phyloP scores from a whole-genome alignment of 768 basidiomycete genomes.

The Lactarius tabidus region DNA sequence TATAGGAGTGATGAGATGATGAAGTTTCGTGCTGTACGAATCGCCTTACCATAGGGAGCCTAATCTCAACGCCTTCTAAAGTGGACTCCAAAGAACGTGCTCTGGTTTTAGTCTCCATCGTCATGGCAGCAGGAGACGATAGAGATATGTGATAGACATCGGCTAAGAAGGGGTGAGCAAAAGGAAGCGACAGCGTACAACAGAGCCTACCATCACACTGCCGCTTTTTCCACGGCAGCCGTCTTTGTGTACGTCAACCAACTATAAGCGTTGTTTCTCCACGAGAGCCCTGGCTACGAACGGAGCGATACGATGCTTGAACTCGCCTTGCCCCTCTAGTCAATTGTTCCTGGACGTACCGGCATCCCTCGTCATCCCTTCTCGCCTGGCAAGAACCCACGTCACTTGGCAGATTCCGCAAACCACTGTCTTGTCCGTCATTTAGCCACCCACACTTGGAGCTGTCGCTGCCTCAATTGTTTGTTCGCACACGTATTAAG shows the following conservation, averaged over 20 bases:
- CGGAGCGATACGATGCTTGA: constrained; percentile 3
- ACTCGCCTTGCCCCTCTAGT: not conserved
- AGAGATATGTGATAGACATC: constrained; percentile 52
- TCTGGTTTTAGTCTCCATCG: constrained; percentile 52
- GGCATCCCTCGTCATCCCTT: constrained; percentile 72
- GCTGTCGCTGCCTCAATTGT: constrained; percentile 75
- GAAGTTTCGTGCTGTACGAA: not conserved
- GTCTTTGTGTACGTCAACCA: constrained; percentile 74
- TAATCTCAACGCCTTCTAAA: constrained; percentile 52
- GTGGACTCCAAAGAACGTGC: constrained; percentile 52
- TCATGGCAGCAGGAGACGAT: constrained; percentile 60
- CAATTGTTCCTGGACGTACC: constrained; percentile 49
- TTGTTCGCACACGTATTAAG: constrained; percentile 78
- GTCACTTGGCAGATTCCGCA: constrained; percentile 68
- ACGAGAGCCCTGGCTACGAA: constrained; percentile 58
- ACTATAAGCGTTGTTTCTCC: constrained; percentile 63
- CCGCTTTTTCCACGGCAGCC: constrained; percentile 78
- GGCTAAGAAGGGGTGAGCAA: constrained; percentile 7
- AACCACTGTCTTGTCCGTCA: constrained; percentile 75
- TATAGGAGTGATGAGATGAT: constrained; percentile 7
- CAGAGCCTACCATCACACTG: constrained; percentile 69
- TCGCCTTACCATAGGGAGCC: constrained; percentile 65
- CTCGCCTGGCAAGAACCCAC: constrained; percentile 68
- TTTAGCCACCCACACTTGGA: constrained; percentile 79
- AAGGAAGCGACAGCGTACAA: not conserved